phyloP scores from a whole-genome alignment of 2,329 filamentous ascomycete genomes.

The Trichophaea hybrida region DNA sequence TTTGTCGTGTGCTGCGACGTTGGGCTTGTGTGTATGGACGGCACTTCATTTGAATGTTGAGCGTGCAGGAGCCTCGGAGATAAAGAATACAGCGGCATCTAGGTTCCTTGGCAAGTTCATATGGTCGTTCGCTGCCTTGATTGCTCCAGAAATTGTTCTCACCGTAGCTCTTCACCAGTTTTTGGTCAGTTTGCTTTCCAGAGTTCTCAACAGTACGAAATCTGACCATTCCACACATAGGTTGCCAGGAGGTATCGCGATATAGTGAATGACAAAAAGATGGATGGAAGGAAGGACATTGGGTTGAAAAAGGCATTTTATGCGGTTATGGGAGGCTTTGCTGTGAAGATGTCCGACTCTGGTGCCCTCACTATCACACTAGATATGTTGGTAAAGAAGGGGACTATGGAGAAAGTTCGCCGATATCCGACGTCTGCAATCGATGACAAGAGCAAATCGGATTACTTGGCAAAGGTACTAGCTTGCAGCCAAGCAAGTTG shows the following conservation, averaged over 20 bases:
- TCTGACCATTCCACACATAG: background rate
- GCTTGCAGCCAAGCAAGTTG: slow-evolving; percentile 25
- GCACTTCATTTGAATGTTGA: slow-evolving; percentile 31
- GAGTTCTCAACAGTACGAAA: background rate
- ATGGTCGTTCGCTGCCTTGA: background rate
- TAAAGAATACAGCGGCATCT: background rate
- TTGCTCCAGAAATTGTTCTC: background rate
- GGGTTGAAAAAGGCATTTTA: background rate
- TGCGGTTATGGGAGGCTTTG: slow-evolving; percentile 11
- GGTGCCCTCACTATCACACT: background rate
- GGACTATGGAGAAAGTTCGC: background rate
- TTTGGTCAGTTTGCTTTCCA: background rate
- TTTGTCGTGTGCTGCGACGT: slow-evolving; percentile 29
- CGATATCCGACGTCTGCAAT: slow-evolving; percentile 13
- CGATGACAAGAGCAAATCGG: slow-evolving; percentile 26
- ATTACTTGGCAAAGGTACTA: slow-evolving; percentile 24
- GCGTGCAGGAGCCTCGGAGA: background rate
- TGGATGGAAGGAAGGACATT: background rate
- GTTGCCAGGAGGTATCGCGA: background rate
- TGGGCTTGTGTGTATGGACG: slow-evolving; percentile 31
- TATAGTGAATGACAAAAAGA: background rate
- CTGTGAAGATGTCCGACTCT: background rate
- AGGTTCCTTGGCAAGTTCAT: background rate
- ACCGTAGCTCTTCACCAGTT: background rate
- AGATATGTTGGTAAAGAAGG: background rate